These are phyloP conservation scores for Colletotrichum paranaense DNA, from an alignment of 2,329 filamentous ascomycete species.

Conservation along the genomic window DNA sequence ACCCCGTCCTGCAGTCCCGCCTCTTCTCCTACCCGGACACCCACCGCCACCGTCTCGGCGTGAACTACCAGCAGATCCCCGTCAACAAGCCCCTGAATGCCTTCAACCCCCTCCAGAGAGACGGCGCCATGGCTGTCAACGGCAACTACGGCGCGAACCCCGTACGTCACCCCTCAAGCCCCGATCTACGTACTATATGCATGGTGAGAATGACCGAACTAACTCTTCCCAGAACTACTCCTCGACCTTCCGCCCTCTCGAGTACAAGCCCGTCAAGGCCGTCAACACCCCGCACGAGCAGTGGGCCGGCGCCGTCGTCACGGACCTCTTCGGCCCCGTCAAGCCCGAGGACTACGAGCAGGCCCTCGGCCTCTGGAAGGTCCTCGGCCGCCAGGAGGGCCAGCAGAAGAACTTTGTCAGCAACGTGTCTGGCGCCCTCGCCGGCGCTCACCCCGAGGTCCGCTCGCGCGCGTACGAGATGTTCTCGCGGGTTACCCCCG, in stretches of 20 bases:
- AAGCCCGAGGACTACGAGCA: conserved; percentile 63
- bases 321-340: conserved; percentile 56
- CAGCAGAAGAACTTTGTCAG: conserved; percentile 71
- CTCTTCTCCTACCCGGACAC: conserved; percentile 73
- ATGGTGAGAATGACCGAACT: background rate
- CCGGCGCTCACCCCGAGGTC: conserved; percentile 63
- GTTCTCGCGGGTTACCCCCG: conserved; percentile 67
- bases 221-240: conserved; percentile 58
- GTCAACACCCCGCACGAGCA: conserved; percentile 55
- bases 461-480: conserved; percentile 70
- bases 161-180: background rate
- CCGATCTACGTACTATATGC: background rate
- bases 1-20: conserved; percentile 70
- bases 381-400: conserved; percentile 58
- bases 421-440: conserved; percentile 69
- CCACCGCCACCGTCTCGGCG: conserved; percentile 71
- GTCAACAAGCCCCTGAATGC: conserved; percentile 67
- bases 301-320: conserved; percentile 58
- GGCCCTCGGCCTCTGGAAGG: conserved; percentile 59
- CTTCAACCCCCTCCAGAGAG: conserved; percentile 78
- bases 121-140: conserved; percentile 78
- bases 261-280: conserved; percentile 54
- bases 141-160: conserved; percentile 70
- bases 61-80: conserved; percentile 74
- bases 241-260: conserved; percentile 55